Percentiles rank a stretch among this genome's conserved stretches.
phyloP scores from a whole-genome alignment of 768 basidiomycete genomes.

The Trametes cubensis region DNA sequence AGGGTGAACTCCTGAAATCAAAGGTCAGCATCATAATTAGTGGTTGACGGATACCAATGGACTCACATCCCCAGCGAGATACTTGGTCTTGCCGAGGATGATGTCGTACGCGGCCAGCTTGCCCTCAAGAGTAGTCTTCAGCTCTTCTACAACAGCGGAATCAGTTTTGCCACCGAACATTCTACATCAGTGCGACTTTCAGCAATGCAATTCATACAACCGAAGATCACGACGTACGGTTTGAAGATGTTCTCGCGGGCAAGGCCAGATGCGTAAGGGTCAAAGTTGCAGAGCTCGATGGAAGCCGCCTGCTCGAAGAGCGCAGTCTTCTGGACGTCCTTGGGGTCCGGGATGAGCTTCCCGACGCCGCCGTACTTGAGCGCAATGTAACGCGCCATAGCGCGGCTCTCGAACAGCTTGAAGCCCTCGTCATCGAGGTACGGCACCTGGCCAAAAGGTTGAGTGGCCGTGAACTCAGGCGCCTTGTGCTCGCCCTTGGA shows the following conservation, averaged over 20 bases:
- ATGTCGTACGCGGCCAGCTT: conserved; percentile 58
- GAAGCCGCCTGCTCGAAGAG: conserved; percentile 47
- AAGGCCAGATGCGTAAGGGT: conserved; percentile 48
- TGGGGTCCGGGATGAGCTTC: conserved; percentile 47
- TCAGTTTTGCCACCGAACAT: conserved; percentile 26
- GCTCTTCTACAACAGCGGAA: conserved; percentile 36
- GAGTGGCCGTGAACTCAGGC: conserved; percentile 44
- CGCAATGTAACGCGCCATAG: conserved; percentile 62
- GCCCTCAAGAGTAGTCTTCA: conserved; percentile 36
- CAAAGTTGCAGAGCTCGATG: conserved; percentile 57
- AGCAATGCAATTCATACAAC: not conserved
- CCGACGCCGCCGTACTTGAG: conserved; percentile 54
- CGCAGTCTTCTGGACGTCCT: conserved; percentile 41
- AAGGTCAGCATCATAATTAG: not conserved
- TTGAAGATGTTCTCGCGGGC: conserved; percentile 58
- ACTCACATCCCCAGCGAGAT: conserved; percentile 46
- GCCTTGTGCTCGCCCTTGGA: conserved; percentile 49
- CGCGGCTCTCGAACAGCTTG: conserved; percentile 66
- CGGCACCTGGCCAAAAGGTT: conserved; percentile 71
- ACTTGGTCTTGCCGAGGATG: conserved; percentile 59
- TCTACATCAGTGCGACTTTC: not conserved
- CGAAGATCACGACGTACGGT: conserved; percentile 30
- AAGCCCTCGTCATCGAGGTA: conserved; percentile 64
- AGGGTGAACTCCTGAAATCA: conserved; percentile 49
- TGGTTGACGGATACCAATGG: not conserved